Base-by-base conservation (phyloP, 352 stramenopile genomes). In the Pythium dissotocum region DNA sequence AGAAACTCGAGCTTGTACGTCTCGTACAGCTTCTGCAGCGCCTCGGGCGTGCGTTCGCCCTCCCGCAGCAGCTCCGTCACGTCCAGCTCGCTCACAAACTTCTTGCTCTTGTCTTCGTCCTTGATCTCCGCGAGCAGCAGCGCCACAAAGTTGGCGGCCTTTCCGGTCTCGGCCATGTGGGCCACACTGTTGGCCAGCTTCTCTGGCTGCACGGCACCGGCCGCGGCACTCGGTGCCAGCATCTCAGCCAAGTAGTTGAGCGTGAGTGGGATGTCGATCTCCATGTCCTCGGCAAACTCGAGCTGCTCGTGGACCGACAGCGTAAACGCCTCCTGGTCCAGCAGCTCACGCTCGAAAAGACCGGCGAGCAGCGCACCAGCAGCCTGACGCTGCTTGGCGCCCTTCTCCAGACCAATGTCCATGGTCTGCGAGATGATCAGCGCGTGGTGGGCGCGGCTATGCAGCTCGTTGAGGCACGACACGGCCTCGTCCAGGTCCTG, bases 401-500 rank as follows among this genome's bases (percentile, higher is more conserved):
- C 84, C 69, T 91, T 89, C 38, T 94, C 84, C 14, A 94, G 63
- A 21, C 82, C 86, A 69, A 89, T 75, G 70, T 89, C 90, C 44
- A 92, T 59, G 14, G 73, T 69, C 66, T 88, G 77, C 46, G 75
- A 74, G 1, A 79, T 75, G 28, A 94, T 77, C 30, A 84, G 61
- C 24, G 46, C 71, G 46, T 90, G 80, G 59, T 89, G 78, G 30
- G 63, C 72, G 4, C 68, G 51, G 44, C 78, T 80, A n/a, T 87
- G 73, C 18, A 91, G 79, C 71, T 89, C 84, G n/a, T 51, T 54
- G 21, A 94, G 69, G 53, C 76, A 87, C 8, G 71, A 38, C 18
- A 74, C 73, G 3, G 80, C 87, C 42, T 96, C 91, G n/a, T 96
- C 86, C 26, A 93, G 56, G 68, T 98, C 91, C 40, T 95, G 82